Evolutionary conservation across 1,139 yeast species (phyloP), one percentile per base, ranked within the genome.

Genomic region (Blastobotrys indianensis): DNA sequence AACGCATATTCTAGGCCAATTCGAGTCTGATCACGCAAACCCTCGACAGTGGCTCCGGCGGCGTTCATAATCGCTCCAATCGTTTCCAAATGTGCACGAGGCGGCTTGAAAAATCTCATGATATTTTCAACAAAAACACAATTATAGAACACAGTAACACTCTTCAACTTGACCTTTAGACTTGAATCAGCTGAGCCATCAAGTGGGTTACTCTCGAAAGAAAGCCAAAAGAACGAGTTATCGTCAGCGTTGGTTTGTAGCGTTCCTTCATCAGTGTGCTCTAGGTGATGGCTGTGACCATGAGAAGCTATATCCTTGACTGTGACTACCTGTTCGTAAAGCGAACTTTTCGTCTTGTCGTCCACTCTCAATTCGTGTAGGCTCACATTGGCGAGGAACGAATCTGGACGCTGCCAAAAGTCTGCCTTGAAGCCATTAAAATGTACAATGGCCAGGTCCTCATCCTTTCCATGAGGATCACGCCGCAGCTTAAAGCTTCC

Each of bases 1-100:
- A 94, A 72, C 0, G 96, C 94, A 56, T 94, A 88, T 62, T 90
- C 95, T 32, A 94, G 73, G 0, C 98, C 97, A 52, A 94, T 76
- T 59, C 97, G 73, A 0, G 98, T 92, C 62, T 88, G 96, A 28
- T 83, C 74, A 0, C 95, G 81, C 52, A 94, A 70, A 1, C 95
- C 97, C 61, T 88, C 96, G 49, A 94, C 85, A 0, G 97, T 88
- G 0, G 92, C 88, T 54, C 90, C 96, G 0, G 99, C 98, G 0
- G 96, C 97, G 63, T 81, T 85, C 80, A 94, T 80, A 28, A 94
- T 79, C 4, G 94, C 94, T 29, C 92, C 94, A 34, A 94, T 79
- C 0, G 97, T 88, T 59, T 88, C 95, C 49, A 83, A 70, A 58
- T 90, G 95, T 32, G 80, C 79, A 50, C 79, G 80, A 11, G 97